Evolutionary conservation across 2,329 filamentous ascomycete genomes (phyloP).

Genomic region (Arachnomyces sp.): DNA sequence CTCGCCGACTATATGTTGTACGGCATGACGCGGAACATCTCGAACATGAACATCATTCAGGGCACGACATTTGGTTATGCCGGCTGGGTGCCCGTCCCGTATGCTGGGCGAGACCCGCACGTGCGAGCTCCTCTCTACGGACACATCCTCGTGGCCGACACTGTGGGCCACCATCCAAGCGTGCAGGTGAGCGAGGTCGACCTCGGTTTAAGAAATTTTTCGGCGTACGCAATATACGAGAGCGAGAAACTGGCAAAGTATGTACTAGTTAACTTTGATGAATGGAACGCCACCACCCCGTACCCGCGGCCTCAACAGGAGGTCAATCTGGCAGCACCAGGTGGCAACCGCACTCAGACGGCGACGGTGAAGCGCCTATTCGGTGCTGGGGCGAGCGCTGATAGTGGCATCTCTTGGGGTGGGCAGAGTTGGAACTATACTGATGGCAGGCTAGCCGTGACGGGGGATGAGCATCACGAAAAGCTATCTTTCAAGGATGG

Average conservation of each 20-base stretch:
- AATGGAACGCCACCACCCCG: constrained; percentile 10
- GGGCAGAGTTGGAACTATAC: constrained; percentile 11
- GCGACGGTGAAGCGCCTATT: constrained; percentile 5
- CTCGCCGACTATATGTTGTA: constrained; percentile 11
- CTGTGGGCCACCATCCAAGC: constrained; percentile 7
- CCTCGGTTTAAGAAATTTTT: constrained; percentile 5
- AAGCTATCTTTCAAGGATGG: no score
- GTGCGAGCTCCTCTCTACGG: constrained; percentile 11
- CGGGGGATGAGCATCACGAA: no score
- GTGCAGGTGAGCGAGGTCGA: constrained; percentile 9
- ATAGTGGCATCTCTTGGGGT: constrained; percentile 8
- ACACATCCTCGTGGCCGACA: constrained; percentile 10
- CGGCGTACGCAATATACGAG: constrained; percentile 11
- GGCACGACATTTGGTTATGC: constrained; percentile 12
- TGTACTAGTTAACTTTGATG: constrained; percentile 10
- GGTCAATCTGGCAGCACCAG: constrained; percentile 3
- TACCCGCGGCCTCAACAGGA: constrained; percentile 9
- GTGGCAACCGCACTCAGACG: background rate
- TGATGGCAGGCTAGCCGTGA: constrained; percentile 9
- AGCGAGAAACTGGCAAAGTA: constrained; percentile 7
- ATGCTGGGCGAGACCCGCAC: constrained; percentile 7
- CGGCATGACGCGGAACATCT: constrained; percentile 12
- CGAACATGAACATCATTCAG: constrained; percentile 11
- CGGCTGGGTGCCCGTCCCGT: constrained; percentile 8
- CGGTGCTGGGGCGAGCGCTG: constrained; percentile 9